phyloP scores from a whole-genome alignment of 805 yeast genomes.

The Cephaloascus fragrans region DNA sequence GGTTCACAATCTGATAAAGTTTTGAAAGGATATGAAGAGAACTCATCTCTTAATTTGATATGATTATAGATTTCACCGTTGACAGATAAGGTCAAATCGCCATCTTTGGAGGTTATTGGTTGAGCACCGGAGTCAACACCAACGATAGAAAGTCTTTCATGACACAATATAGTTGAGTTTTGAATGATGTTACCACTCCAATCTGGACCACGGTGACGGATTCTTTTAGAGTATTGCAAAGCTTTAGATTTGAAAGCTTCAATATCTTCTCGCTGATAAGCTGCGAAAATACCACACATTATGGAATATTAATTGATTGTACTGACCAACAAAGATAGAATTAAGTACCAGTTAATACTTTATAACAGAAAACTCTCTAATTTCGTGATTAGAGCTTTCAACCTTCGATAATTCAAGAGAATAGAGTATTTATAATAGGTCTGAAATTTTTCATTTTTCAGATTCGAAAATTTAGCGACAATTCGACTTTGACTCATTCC shows the following conservation, averaged over 20 bases:
- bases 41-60: conserved; percentile 73
- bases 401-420: neutral
- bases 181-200: conserved; percentile 88
- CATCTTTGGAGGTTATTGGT: conserved; percentile 82
- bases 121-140: conserved; percentile 98
- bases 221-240: conserved; percentile 79
- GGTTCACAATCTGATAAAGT: conserved; percentile 96
- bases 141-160: conserved; percentile 95
- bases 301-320: conserved; percentile 3
- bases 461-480: neutral
- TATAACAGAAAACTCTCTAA: too few species aligned
- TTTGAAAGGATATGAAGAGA: conserved; percentile 64
- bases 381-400: too few species aligned
- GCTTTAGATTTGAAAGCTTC: conserved; percentile 81
- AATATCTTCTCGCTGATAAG: conserved; percentile 72
- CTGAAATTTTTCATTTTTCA: neutral
- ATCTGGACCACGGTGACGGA: conserved; percentile 99
- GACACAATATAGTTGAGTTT: conserved; percentile 77
- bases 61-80: conserved; percentile 99
- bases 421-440: neutral
- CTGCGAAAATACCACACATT: conserved; percentile 99
- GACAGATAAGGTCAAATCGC: conserved; percentile 65
- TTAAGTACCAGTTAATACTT: neutral
- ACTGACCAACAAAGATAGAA: too few species aligned
- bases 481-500: neutral